Base-by-base conservation (phyloP, 1,139 yeast species). In the Yamadazyma triangularis region DNA sequence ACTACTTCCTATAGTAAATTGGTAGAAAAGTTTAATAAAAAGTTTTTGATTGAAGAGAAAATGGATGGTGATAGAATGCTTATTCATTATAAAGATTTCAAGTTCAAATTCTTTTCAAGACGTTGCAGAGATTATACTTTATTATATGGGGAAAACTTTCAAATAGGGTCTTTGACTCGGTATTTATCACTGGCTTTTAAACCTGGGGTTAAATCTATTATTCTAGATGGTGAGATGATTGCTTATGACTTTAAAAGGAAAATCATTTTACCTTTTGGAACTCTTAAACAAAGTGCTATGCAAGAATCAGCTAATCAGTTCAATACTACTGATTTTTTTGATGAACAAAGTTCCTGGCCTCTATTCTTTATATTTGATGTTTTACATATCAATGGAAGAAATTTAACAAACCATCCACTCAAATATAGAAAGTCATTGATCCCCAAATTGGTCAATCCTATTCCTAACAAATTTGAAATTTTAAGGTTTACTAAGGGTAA, bases 211-310 rank as follows among this genome's bases (percentile, higher is more conserved):
- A 53, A 56, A 10, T 60, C 64, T 23, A 75, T 85, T 3, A 69
- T 91, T 2, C 51, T 91, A 4, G 98, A 91, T 57, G 97, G 98
- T 1, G 98, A 91, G 56, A 84, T 91, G 88, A 79, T 89, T 1
- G 88, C 95, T 0, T 88, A 78, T 73, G 96, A 89, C 51, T 73
- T 73, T 9, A 59, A 67, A 9, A 58, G 77, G 13, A 60, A 78
- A 24, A 65, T 65, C 1, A 67, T 86, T 7, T 58, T 86, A 13
- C 95, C 96, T 0, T 86, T 86, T 58, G 94, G 95, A 0, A 72
- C 85, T 0, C 68, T 89, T 24, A 82, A 84, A 47, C 68, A 83
- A 5, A 74, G 85, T 26, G 94, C 93, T 0, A 55, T 72, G 4
- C 73, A 73, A 41, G 73, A 70, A 38, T 52, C 70, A n/a, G 66